Base-by-base conservation (phyloP, 1,284 basidiomycete genomes). In the Boletellus deceptivus region DNA sequence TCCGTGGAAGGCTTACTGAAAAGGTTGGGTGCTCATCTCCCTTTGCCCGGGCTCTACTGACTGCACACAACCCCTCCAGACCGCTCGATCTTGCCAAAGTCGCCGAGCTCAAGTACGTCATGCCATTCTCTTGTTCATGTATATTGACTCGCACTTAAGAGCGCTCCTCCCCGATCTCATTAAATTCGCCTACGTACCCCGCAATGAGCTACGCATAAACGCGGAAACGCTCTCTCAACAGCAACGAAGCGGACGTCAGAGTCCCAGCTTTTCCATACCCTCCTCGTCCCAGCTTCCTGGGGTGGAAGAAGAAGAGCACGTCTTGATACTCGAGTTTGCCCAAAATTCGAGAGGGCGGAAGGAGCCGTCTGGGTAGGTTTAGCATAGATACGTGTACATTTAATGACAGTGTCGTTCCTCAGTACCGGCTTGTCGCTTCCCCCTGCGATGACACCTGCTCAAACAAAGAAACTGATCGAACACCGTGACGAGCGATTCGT, bases 1-100 rank as follows among this genome's bases (percentile, higher is more conserved):
- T 91, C 90, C 24, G 90, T 93, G 0, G 90, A 95, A 70, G 75
- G 78, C 38, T 74, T 93, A 14, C 71, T 93, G 9, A 89, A 89
- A 61, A 74, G 82, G 90, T 88, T 58, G 43, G 76, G 50, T 22
- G 10, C 36, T 9, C 9, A 36, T 27, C 24, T 1, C 11, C 17
- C n/a, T 25, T 13, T n/a, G 34, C 27, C 36, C 6, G 3, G 40
- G n/a, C 16, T 22, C 42, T 29, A 50, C 47, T 64, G 31, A 60
- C 57, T 20, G n/a, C 16, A 36, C 7, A 48, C 18, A 25, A 37
- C 9, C 25, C 35, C 40, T 38, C 45, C 38, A 93, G 91, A 42
- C 88, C 91, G 0, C 73, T 96, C n/a, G 84, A 93, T 54, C 73
- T 94, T 16, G 68, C 75, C 29, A 82, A 84, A 59, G 83, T 96